A percentile compares a stretch with the other conserved stretches of the same genome.
Evolutionary conservation across 306 rosid species (phyloP).

Genomic region (Pueraria montana): DNA sequence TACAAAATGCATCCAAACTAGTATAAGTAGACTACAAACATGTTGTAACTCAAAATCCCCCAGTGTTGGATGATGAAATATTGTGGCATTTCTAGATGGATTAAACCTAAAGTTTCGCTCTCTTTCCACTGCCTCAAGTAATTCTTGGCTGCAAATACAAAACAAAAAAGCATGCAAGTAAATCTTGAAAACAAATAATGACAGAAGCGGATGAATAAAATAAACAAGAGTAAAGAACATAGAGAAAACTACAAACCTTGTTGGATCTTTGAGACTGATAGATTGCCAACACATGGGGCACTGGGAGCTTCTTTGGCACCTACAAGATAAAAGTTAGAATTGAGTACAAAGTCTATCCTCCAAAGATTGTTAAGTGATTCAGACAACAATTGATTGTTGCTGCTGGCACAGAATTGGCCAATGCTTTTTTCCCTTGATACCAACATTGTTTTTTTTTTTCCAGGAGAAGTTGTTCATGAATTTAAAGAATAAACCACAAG

Average conservation of each 20-base stretch:
- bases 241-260: conserved; percentile 63
- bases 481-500: not conserved
- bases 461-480: not conserved
- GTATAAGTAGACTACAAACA: conserved; percentile 65
- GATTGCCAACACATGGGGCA: conserved; percentile 99
- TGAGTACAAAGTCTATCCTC: conserved; percentile 14
- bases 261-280: conserved; percentile 93
- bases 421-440: not conserved
- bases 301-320: conserved; percentile 99
- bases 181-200: conserved; percentile 27
- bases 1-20: conserved; percentile 41
- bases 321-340: conserved; percentile 48
- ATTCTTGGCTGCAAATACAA: conserved; percentile 80
- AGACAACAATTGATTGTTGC: conserved; percentile 4
- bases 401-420: not conserved
- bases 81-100: conserved; percentile 82
- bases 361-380: conserved; percentile 33
- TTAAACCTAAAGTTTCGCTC: conserved; percentile 85
- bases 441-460: not conserved
- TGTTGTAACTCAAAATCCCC: conserved; percentile 97
- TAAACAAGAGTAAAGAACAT: conserved; percentile 20
- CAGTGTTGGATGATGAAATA: conserved; percentile 97
- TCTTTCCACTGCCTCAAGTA: conserved; percentile 87
- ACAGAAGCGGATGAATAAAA: conserved; percentile 7
- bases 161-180: conserved; percentile 33